phyloP scores from a whole-genome alignment of 2,329 filamentous ascomycete genomes.

The Chaetomiaceae sp. region DNA sequence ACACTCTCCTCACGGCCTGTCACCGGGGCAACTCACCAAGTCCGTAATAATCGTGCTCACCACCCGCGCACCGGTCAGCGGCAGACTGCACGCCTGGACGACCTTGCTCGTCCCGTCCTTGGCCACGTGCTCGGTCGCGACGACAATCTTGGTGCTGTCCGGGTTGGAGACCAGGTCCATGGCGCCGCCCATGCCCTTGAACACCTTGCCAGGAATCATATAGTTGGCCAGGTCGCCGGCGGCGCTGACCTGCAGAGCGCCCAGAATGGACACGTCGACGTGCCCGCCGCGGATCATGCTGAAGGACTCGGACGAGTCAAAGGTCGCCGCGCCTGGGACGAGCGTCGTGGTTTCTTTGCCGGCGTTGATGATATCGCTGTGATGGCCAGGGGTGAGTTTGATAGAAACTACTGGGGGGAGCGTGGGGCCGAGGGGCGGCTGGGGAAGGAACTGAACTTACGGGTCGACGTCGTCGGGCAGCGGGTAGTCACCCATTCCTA shows the following conservation, averaged over 20 bases:
- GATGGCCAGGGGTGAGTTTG: too few relatives aligned
- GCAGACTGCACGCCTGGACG: conserved; percentile 58
- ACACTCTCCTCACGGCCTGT: neutral
- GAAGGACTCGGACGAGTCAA: conserved; percentile 78
- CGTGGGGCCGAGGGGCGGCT: too few relatives aligned
- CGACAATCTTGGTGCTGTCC: conserved; percentile 66
- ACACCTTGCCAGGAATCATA: conserved; percentile 83
- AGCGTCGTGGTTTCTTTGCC: conserved; percentile 85
- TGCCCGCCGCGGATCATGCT: conserved; percentile 83
- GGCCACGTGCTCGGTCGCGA: conserved; percentile 65
- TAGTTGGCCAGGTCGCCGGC: conserved; percentile 80
- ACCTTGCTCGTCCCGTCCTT: conserved; percentile 66
- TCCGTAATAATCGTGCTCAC: conserved; percentile 72
- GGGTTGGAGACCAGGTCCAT: conserved; percentile 72
- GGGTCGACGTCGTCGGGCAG: conserved; percentile 67
- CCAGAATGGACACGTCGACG: conserved; percentile 78
- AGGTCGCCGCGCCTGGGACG: conserved; percentile 69
- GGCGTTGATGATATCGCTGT: conserved; percentile 72
- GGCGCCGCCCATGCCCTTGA: conserved; percentile 82
- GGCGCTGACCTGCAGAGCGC: conserved; percentile 75
- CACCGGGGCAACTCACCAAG: conserved; percentile 48
- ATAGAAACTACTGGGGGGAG: too few relatives aligned
- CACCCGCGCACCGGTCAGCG: conserved; percentile 61
- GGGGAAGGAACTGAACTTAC: conserved; percentile 28
- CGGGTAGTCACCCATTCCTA: conserved; percentile 80